phyloP scores from a whole-genome alignment of 805 yeast genomes.

The Candida germanica region DNA sequence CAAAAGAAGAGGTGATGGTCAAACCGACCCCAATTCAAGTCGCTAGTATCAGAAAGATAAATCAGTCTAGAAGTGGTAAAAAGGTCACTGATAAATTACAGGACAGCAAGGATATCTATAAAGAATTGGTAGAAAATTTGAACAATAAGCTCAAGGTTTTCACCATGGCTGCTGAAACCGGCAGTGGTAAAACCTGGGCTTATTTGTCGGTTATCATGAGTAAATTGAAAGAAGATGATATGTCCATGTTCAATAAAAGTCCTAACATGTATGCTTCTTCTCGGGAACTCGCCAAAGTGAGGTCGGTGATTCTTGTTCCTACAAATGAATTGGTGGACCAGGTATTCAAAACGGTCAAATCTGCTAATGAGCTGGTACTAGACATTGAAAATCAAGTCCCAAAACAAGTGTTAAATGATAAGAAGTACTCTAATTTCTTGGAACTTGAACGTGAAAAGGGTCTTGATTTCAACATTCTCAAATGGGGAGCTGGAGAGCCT shows the following conservation, averaged over 20 bases:
- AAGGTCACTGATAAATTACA: conserved; percentile 19
- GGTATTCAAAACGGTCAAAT: conserved; percentile 49
- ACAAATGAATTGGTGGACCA: conserved; percentile 87
- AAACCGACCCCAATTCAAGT: conserved; percentile 81
- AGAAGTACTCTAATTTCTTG: conserved; percentile 22
- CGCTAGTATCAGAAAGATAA: conserved; percentile 60
- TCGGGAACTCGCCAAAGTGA: conserved; percentile 37
- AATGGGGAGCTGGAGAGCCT: conserved; percentile 62
- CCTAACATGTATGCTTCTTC: conserved; percentile 20
- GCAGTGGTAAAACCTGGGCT: conserved; percentile 95
- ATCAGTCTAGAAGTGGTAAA: conserved; percentile 38
- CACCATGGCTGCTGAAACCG: conserved; percentile 93
- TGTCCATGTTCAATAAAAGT: conserved; percentile 19
- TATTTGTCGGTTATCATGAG: conserved; percentile 76
- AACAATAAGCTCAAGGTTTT: conserved; percentile 49
- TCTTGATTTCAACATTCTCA: conserved; percentile 45
- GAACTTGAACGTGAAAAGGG: conserved; percentile 18
- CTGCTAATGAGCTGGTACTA: conserved; percentile 24
- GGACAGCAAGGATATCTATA: conserved; percentile 22
- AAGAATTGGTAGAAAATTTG: conserved; percentile 29
- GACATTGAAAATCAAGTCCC: conserved; percentile 20
- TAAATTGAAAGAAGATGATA: conserved; percentile 58
- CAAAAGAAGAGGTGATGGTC: conserved; percentile 31
- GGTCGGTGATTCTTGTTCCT: conserved; percentile 80
- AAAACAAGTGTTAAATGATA: conserved; percentile 12